phyloP scores from a whole-genome alignment of 257 asterid genomes.

The Rehmannia glutinosa region DNA sequence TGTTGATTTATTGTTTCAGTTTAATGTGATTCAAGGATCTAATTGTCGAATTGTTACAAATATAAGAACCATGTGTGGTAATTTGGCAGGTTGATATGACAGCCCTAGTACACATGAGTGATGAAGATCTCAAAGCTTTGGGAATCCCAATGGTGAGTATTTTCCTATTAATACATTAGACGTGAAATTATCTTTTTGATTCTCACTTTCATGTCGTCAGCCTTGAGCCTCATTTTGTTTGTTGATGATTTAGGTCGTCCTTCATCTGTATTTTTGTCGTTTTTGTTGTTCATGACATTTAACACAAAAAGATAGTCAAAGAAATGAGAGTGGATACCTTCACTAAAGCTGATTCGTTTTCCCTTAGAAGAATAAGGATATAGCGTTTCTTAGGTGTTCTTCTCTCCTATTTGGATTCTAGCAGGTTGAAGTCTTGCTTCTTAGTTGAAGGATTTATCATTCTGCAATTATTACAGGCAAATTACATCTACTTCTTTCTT shows the following conservation, averaged over 20 bases:
- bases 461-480: too few relatives aligned
- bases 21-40: conserved; percentile 3
- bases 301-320: not conserved
- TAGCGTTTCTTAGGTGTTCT: too few relatives aligned
- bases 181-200: conserved; percentile 1
- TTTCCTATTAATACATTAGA: conserved; percentile 34
- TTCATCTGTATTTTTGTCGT: not conserved
- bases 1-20: conserved; percentile 20
- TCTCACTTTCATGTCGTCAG: not conserved
- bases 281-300: not conserved
- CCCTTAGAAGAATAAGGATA: not conserved
- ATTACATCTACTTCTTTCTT: too few relatives aligned
- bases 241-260: conserved; percentile 1
- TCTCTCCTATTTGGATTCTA: too few relatives aligned
- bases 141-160: conserved; percentile 93
- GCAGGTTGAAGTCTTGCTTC: too few relatives aligned
- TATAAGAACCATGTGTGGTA: not conserved
- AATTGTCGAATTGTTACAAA: conserved; percentile 5
- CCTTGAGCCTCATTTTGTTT: not conserved
- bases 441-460: too few relatives aligned
- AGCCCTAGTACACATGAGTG: conserved; percentile 91
- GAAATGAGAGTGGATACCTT: conserved; percentile 4
- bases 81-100: conserved; percentile 90
- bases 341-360: not conserved
- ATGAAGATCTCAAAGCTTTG: conserved; percentile 95